Conservation (phyloP, 305 asterid genomes). For the Fraxinus floribunda region DNA sequence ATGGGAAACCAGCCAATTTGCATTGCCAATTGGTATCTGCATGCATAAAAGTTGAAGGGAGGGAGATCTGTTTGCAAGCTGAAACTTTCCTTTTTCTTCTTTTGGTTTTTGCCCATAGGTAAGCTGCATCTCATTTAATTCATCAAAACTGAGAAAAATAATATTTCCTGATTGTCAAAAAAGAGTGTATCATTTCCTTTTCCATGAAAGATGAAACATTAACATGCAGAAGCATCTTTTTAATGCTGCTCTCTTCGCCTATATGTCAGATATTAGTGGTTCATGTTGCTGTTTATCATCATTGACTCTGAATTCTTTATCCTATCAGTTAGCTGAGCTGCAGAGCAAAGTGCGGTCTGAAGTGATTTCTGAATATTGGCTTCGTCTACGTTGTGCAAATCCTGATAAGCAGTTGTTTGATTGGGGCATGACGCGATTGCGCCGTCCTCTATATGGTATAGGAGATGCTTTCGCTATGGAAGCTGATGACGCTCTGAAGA, state of each 20-base stretch:
- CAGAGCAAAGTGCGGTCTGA: constrained; percentile 85
- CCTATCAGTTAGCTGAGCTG: constrained; percentile 71
- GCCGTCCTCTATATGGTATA: constrained; percentile 81
- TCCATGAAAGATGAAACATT: neutral
- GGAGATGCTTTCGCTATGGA: constrained; percentile 94
- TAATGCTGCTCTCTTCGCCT: constrained; percentile 19
- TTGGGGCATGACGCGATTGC: constrained; percentile 96
- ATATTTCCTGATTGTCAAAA: neutral
- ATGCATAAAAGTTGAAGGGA: constrained; percentile 7
- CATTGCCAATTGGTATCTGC: neutral
- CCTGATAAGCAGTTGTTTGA: constrained; percentile 94
- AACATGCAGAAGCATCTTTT: neutral
- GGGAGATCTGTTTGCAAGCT: neutral
- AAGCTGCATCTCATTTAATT: neutral
- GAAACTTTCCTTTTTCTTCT: neutral
- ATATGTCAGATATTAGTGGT: constrained; percentile 19
- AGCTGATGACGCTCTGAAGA: constrained; percentile 84
- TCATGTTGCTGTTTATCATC: neutral
- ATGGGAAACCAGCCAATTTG: constrained; percentile 2
- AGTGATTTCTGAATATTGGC: constrained; percentile 94
- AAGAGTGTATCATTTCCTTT: neutral
- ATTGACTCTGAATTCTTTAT: constrained; percentile 29
- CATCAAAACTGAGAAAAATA: neutral
- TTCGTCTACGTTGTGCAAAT: constrained; percentile 74
- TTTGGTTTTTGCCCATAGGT: neutral